These are phyloP conservation scores for Wickerhamomyces ciferrii DNA, from an alignment of 805 yeast genomes.

Conservation along the genomic window DNA sequence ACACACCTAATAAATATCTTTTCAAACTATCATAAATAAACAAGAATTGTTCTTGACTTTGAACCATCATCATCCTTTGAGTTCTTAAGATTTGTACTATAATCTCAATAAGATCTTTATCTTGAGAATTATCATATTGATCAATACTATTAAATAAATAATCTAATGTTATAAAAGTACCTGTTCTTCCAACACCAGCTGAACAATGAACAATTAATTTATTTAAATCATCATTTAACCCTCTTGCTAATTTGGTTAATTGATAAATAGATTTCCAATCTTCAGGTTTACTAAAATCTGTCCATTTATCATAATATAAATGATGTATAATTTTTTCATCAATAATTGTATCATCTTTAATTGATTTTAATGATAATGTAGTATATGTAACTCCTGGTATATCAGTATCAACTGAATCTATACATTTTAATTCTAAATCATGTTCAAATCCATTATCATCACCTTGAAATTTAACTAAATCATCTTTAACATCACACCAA, in stretches of 20 bases:
- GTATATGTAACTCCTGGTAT: slow-evolving; percentile 15
- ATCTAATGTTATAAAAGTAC: slow-evolving; percentile 75
- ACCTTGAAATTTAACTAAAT: slow-evolving; percentile 13
- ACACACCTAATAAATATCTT: background rate
- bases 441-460: slow-evolving; percentile 7
- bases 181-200: slow-evolving; percentile 97
- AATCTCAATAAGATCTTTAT: slow-evolving; percentile 32
- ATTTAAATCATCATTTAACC: slow-evolving; percentile 13
- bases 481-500: slow-evolving; percentile 54
- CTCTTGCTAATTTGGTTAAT: slow-evolving; percentile 24
- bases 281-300: slow-evolving; percentile 67
- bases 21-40: slow-evolving; percentile 35
- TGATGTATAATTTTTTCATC: slow-evolving; percentile 48
- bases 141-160: slow-evolving; percentile 24
- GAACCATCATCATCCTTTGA: slow-evolving; percentile 46
- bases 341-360: slow-evolving; percentile 26
- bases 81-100: slow-evolving; percentile 35
- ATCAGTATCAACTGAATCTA: slow-evolving; percentile 14
- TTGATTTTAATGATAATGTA: slow-evolving; percentile 15
- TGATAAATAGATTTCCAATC: slow-evolving; percentile 28
- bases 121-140: background rate
- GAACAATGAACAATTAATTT: slow-evolving; percentile 85
- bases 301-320: slow-evolving; percentile 75
- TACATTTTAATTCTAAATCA: slow-evolving; percentile 17
- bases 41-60: slow-evolving; percentile 39